Evolutionary conservation across 257 asterid species (phyloP).

Genomic region (Nicotiana benthamiana): DNA sequence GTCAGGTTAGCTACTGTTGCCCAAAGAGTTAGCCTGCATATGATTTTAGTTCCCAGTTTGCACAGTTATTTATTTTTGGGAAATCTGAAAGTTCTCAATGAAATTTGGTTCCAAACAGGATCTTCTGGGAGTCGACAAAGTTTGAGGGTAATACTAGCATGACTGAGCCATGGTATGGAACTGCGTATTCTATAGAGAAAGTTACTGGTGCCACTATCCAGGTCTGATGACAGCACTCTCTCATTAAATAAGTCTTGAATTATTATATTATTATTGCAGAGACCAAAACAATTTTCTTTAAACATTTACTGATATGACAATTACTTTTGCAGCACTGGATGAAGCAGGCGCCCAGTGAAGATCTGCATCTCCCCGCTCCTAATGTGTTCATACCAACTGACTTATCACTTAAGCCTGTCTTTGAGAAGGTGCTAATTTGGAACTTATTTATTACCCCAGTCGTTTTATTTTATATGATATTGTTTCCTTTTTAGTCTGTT

Average conservation of each 20-base stretch:
- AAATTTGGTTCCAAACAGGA: constrained; percentile 35
- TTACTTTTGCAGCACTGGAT: constrained; percentile 62
- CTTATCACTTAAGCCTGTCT: constrained; percentile 59
- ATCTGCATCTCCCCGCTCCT: constrained; percentile 64
- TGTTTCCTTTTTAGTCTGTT: background rate
- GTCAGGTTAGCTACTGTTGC: constrained; percentile 45
- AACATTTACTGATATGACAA: background rate
- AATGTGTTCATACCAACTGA: constrained; percentile 93
- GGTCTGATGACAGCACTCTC: constrained; percentile 41
- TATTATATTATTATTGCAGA: constrained; percentile 1
- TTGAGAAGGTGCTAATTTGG: constrained; percentile 42
- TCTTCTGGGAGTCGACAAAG: constrained; percentile 91
- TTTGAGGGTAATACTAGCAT: constrained; percentile 61
- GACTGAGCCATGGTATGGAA: constrained; percentile 96
- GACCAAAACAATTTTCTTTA: background rate
- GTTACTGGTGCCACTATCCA: constrained; percentile 51
- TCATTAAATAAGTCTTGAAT: background rate
- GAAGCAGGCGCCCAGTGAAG: constrained; percentile 53
- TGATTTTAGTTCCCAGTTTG: background rate
- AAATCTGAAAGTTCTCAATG: background rate
- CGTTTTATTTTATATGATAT: background rate
- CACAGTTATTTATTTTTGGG: background rate
- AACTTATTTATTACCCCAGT: constrained; percentile 4
- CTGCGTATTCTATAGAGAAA: constrained; percentile 63
- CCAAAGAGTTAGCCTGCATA: too few relatives aligned